Base-by-base conservation (phyloP, 306 rosid species). In the Cicer arietinum region DNA sequence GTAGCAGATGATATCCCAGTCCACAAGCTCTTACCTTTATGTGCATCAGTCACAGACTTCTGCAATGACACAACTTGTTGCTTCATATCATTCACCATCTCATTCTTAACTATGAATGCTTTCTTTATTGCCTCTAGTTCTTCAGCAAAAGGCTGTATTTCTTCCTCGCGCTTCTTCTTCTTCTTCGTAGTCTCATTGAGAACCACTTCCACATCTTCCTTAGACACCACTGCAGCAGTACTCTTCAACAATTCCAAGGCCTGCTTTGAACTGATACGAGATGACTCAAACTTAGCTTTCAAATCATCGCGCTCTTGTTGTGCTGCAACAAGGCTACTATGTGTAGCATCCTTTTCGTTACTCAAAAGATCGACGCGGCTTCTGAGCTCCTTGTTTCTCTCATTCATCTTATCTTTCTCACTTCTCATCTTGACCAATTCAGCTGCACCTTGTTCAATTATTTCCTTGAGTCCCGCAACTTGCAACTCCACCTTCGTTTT, bases 91-190 rank as follows among this genome's bases (percentile, higher is more conserved):
- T 83, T 92, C 71, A 89, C 76, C 46, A 25, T 51, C 83, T 84
- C 87, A 69, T 86, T 81, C 88, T 90, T 92, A 79, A 65, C 78
- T 41, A 64, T 81, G 82, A 91, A 94, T 8, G 96, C 92, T 0
- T 42, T 79, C 39, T 68, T 84, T n/a, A 92, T 92, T n/a, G 93
- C 85, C 39, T 88, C 84, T 40, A 94, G 61, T 79, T 92, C 93
- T 20, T 63, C 78, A 0, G 18, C 90, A 77, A 68, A 85, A 4
- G 85, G 72, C 35, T 67, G 63, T 7, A 84, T 67, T 43, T 89
- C 92, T 53, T 79, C 89, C 10, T 57, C 96, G 22, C 75, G 42
- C 63, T 85, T 81, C 69, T 30, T 61, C 71, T 47, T 90, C 37
- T 47, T 90, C 37, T 68, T 79, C 11, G n/a, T 12, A 20, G 7